Percentiles rank a stretch among this genome's conserved stretches.
Conservation (phyloP, 2,329 filamentous ascomycete genomes). For the Daldinia eschscholtzii region DNA sequence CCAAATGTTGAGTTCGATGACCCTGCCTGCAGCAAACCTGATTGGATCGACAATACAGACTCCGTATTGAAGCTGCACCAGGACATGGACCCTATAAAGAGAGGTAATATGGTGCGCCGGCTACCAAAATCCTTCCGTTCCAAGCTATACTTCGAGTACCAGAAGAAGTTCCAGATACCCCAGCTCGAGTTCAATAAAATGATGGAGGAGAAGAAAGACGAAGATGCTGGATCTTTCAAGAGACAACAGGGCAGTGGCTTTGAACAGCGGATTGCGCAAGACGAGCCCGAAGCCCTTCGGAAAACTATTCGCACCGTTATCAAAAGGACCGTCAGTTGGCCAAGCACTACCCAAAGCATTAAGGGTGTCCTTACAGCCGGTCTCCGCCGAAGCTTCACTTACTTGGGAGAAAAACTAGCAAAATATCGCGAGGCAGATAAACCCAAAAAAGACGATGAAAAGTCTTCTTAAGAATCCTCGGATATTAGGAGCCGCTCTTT, state of each 20-base stretch:
- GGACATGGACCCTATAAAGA: conserved; percentile 91
- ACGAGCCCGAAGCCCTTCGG: conserved; percentile 74
- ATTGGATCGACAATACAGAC: conserved; percentile 73
- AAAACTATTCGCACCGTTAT: conserved; percentile 81
- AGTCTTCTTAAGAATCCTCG: conserved; percentile 48
- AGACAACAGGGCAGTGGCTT: conserved; percentile 85
- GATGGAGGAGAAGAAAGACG: conserved; percentile 81
- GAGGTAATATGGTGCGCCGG: conserved; percentile 96
- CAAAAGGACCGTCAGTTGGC: conserved; percentile 90
- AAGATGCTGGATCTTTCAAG: conserved; percentile 75
- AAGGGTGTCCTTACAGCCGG: conserved; percentile 89
- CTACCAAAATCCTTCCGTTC: conserved; percentile 88
- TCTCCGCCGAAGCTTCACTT: conserved; percentile 75
- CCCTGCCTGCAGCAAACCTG: conserved; percentile 65
- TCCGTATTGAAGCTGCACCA: conserved; percentile 79
- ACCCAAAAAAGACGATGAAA: conserved; percentile 46
- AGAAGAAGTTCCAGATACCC: conserved; percentile 89
- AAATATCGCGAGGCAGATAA: conserved; percentile 68
- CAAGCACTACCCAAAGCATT: conserved; percentile 86
- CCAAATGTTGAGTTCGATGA: conserved; percentile 88
- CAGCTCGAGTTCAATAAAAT: conserved; percentile 85
- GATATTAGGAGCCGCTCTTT: not conserved
- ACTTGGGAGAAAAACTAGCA: conserved; percentile 83
- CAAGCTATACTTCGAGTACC: conserved; percentile 94
- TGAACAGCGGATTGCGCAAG: conserved; percentile 83